These are phyloP conservation scores for Moesziomyces parantarcticus DNA, from an alignment of 1,284 basidiomycete species.

Conservation along the genomic window DNA sequence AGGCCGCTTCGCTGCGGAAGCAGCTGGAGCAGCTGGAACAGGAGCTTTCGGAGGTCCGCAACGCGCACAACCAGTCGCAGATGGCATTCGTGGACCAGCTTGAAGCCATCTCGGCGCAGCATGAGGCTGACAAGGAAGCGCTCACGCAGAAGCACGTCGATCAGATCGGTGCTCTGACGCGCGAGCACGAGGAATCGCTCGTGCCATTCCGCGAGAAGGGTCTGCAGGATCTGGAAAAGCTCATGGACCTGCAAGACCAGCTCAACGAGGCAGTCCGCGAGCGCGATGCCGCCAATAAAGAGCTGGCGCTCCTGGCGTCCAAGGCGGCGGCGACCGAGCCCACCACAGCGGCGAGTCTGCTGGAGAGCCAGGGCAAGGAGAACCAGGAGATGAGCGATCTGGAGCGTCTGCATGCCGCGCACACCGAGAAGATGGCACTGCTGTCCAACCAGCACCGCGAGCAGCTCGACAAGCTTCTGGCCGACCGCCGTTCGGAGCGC, in stretches of 20 bases:
- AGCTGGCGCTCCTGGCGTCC: conserved; percentile 27
- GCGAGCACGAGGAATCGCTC: conserved; percentile 34
- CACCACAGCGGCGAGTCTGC: conserved; percentile 25
- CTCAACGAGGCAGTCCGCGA: conserved; percentile 48
- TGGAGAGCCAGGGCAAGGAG: conserved; percentile 32
- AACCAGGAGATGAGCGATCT: conserved; percentile 43
- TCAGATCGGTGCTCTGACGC: conserved; percentile 29
- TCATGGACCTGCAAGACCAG: conserved; percentile 53
- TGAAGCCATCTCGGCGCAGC: conserved; percentile 29
- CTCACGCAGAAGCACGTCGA: conserved; percentile 46
- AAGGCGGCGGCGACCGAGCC: conserved; percentile 31
- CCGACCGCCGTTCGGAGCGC: conserved; percentile 23
- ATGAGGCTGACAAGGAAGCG: conserved; percentile 33
- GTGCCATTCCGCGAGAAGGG: conserved; percentile 34
- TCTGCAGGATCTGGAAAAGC: conserved; percentile 33
- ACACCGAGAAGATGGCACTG: conserved; percentile 45
- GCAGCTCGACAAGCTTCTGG: conserved; percentile 25
- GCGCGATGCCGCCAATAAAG: conserved; percentile 32
- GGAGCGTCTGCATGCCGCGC: conserved; percentile 47
- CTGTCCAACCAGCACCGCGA: conserved; percentile 41
- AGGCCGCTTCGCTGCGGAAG: conserved; percentile 27
- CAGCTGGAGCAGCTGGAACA: conserved; percentile 35
- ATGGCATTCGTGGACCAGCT: conserved; percentile 50
- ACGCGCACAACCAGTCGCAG: conserved; percentile 44
- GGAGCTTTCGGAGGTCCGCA: conserved; percentile 39